phyloP scores from a whole-genome alignment of 225 moss, liverwort and hornwort species.

The Straminergon stramineum region DNA sequence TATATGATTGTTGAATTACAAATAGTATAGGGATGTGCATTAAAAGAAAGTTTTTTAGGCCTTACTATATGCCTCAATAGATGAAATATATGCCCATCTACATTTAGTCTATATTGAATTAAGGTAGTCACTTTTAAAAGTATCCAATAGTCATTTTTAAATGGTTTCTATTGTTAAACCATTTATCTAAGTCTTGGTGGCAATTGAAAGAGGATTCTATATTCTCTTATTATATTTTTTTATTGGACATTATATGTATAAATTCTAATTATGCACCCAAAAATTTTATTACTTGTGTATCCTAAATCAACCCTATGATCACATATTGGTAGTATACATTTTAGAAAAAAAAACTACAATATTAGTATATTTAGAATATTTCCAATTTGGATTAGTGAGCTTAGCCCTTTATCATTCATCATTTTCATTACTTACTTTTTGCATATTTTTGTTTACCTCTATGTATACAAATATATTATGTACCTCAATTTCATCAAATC shows the following conservation, averaged over 20 bases:
- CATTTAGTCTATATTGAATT: neutral
- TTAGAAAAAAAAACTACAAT: neutral
- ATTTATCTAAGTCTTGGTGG: neutral
- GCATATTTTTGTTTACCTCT: neutral
- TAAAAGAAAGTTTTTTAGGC: neutral
- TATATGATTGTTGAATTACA: neutral
- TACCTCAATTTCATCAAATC: neutral
- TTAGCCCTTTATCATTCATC: neutral
- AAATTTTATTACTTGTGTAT: no score
- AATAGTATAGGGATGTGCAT: neutral
- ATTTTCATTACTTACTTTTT: accelerated
- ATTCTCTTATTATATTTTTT: no score
- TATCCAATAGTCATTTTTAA: neutral
- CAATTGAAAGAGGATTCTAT: no score
- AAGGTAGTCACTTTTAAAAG: neutral
- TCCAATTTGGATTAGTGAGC: no score
- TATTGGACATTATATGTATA: no score
- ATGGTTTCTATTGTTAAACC: no score
- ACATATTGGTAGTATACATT: neutral
- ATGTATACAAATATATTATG: neutral
- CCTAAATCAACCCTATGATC: neutral
- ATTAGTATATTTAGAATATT: no score
- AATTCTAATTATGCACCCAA: neutral
- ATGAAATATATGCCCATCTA: neutral
- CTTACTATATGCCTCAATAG: no score